Percentiles rank a stretch among this genome's conserved stretches.
Evolutionary conservation across 768 basidiomycete species (phyloP).

Genomic region (Daedaleopsis nitida): DNA sequence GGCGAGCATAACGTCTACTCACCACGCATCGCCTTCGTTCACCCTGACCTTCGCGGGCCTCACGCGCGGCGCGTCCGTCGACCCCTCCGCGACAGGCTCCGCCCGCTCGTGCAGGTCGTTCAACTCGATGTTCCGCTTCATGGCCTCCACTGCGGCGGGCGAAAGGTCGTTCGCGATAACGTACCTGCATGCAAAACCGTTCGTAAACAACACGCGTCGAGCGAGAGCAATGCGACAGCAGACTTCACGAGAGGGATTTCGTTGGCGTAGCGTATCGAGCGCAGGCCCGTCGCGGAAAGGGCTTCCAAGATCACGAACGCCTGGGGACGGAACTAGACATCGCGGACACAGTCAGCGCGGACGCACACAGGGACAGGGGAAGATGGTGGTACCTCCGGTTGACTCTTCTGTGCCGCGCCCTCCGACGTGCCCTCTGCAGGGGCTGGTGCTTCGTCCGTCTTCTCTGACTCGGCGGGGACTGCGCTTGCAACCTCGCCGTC

Average conservation of each 20-base stretch:
- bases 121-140: slow-evolving; percentile 80
- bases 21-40: slow-evolving; percentile 97
- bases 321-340: slow-evolving; percentile 52
- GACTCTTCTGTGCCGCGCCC: background rate
- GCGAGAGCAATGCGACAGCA: slow-evolving; percentile 23
- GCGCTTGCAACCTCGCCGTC: background rate
- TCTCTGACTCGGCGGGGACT: background rate
- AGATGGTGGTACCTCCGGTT: slow-evolving; percentile 16
- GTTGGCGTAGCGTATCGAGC: slow-evolving; percentile 96
- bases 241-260: slow-evolving; percentile 92
- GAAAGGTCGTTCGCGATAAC: slow-evolving; percentile 96
- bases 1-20: background rate
- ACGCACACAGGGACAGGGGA: background rate
- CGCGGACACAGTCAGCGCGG: slow-evolving; percentile 6
- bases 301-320: slow-evolving; percentile 88
- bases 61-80: slow-evolving; percentile 3
- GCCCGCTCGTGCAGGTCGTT: slow-evolving; percentile 63
- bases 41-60: slow-evolving; percentile 64
- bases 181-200: slow-evolving; percentile 50
- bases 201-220: background rate
- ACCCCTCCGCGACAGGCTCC: slow-evolving; percentile 9
- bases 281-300: slow-evolving; percentile 92
- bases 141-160: slow-evolving; percentile 77
- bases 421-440: slow-evolving; percentile 3
- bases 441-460: background rate